These are phyloP conservation scores for Saksenaea vasiformis DNA, from an alignment of 371 early-diverging fungal genomes.

Conservation along the genomic window DNA sequence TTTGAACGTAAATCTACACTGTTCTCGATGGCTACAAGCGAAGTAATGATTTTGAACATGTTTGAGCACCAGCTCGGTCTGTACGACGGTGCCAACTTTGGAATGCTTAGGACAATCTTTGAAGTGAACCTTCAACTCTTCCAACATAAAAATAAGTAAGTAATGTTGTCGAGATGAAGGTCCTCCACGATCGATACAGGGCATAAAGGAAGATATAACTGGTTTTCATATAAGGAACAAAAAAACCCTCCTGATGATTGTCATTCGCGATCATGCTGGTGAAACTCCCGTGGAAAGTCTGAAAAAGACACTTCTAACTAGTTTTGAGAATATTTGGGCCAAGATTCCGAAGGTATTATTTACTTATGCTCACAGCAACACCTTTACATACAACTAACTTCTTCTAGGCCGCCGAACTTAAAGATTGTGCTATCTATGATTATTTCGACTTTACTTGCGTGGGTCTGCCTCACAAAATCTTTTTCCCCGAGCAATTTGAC, in stretches of 20 bases:
- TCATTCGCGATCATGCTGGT: conserved; percentile 94
- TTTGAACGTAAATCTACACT: conserved; percentile 98
- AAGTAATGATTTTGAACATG: conserved; percentile 95
- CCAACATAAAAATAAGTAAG: conserved; percentile 70
- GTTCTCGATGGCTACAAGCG: conserved; percentile 94
- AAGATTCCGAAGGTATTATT: conserved; percentile 73
- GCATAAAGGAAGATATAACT: neutral
- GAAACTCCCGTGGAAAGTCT: conserved; percentile 85
- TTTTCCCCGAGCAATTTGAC: conserved; percentile 85
- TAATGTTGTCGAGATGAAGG: no score
- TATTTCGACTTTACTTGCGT: conserved; percentile 93
- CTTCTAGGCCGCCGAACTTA: conserved; percentile 76
- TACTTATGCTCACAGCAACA: no score
- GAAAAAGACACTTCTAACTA: conserved; percentile 76
- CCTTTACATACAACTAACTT: no score
- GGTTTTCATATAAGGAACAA: conserved; percentile 47
- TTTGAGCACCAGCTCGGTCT: conserved; percentile 98
- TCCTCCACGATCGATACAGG: no score
- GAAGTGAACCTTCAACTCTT: conserved; percentile 98
- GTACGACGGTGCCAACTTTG: conserved; percentile 99
- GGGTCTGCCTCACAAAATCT: conserved; percentile 91
- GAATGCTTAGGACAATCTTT: conserved; percentile 96
- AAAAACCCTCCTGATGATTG: conserved; percentile 92
- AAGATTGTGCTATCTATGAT: conserved; percentile 77
- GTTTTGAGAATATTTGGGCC: conserved; percentile 91